These are phyloP conservation scores for Chlorociboria aeruginascens DNA, from an alignment of 495 filamentous ascomycete genomes.

Conservation along the genomic window DNA sequence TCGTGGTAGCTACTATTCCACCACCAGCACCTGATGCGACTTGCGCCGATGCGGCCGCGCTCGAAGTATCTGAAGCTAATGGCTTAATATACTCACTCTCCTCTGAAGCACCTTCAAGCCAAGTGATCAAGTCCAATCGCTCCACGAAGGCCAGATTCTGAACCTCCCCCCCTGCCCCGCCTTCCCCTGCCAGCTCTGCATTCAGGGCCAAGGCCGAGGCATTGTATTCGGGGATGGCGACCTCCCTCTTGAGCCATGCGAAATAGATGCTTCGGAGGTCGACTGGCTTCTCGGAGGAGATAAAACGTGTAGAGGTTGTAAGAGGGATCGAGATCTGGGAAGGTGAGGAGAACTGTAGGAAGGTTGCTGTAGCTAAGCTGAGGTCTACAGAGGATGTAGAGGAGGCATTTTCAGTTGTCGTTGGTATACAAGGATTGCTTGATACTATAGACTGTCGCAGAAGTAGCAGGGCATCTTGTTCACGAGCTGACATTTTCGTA, in stretches of 20 bases:
- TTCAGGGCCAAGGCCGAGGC: constrained; percentile 68
- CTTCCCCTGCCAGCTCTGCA: constrained; percentile 54
- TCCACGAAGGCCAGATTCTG: constrained; percentile 84
- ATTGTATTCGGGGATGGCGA: constrained; percentile 80
- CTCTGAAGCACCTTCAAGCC: constrained; percentile 80
- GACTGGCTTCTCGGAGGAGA: constrained; percentile 55
- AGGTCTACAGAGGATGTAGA: constrained; percentile 24
- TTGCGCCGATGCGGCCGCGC: constrained; percentile 34
- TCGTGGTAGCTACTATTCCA: constrained; percentile 32
- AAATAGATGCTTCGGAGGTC: constrained; percentile 92
- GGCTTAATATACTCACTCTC: constrained; percentile 87
- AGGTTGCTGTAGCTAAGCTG: constrained; percentile 63
- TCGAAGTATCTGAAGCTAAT: constrained; percentile 46
- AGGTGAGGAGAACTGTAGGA: constrained; percentile 62
- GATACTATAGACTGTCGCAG: constrained; percentile 68
- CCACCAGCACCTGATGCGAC: constrained; percentile 38
- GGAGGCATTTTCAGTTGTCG: constrained; percentile 30
- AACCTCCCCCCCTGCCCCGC: constrained; percentile 44
- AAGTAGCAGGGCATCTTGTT: constrained; percentile 62
- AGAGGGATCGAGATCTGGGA: constrained; percentile 57
- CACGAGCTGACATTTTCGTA: constrained; percentile 11
- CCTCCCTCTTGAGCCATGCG: constrained; percentile 84
- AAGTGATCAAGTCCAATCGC: constrained; percentile 78
- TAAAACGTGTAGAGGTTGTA: constrained; percentile 70
- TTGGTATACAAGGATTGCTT: constrained; percentile 51